Evolutionary conservation across 257 asterid genomes (phyloP), one percentile per base, ranked within the genome.

Genomic region (Nicotiana tabacum): DNA sequence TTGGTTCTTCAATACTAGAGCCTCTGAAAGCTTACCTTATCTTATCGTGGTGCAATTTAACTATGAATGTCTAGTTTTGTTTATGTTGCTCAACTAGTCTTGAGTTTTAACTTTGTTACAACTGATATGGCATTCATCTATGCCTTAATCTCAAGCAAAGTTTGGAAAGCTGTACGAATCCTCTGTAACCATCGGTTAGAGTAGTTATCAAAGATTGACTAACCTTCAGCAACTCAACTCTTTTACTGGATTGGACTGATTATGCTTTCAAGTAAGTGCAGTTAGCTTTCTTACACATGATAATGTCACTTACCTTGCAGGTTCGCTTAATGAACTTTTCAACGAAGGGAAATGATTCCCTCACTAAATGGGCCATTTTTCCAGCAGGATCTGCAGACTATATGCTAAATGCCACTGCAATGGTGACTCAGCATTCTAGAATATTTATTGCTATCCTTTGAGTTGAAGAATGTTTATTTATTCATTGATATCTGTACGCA

Each of bases 311-410:
- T 81, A 78, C 60, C 43, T 88, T 86, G 89, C 97, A 94, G 99
- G 95, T 94, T 80, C 93, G 85, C 56, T 82, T 90, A 87, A 35
- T 87, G 89, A 91, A 93, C 87, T 83, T 89, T 85, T 85, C 95
- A 60, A 86, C 96, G n/a, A 81, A 83, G 82, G 92, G 89, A 81
- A 93, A 90, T 77, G 91, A 76, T 33, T 93, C 98, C 66, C 89
- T 96, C 83, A 84, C 90, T 86, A 89, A 82, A 90, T 91, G 95
- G 97, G 93, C 90, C 33, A 86, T 96, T 84, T 83, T 66, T 70
- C 98, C 99, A n/a, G 84, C 88, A 46, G 89, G 88, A 76, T 84
- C 97, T 85, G 89, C 89, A 82, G 83, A 85, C 77, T 90, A 79
- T 83, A 87, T 96, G 61, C 83, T 93, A 35, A 91, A 90, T 83